Conservation (phyloP, 441 rosid genomes). For the Isatis lusitanica region DNA sequence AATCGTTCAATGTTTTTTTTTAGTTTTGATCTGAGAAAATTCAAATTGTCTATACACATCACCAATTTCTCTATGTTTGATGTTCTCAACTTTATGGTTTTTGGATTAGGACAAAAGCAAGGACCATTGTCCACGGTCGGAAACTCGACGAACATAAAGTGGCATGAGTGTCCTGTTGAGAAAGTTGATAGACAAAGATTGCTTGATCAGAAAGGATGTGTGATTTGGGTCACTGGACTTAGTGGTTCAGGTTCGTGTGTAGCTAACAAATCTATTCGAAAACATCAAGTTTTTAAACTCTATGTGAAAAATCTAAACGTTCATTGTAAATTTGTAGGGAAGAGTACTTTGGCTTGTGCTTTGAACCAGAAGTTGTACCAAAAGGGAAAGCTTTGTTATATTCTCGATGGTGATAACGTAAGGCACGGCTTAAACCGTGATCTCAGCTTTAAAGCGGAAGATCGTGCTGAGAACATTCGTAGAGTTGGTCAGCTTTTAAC, state of each 20-base stretch:
- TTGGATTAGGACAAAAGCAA: conserved; percentile 38
- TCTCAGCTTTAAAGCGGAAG: conserved; percentile 65
- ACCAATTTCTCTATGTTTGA: too few species aligned
- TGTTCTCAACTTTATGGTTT: neutral
- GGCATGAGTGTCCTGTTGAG: conserved; percentile 65
- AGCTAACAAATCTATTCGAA: neutral
- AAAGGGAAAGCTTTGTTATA: conserved; percentile 63
- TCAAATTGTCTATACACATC: neutral
- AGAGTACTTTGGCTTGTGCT: conserved; percentile 76
- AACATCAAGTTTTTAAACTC: neutral
- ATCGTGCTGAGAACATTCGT: conserved; percentile 69
- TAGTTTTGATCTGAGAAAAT: neutral
- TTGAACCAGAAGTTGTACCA: conserved; percentile 49
- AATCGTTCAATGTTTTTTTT: neutral
- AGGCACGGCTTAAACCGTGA: conserved; percentile 72
- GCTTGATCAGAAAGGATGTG: conserved; percentile 76
- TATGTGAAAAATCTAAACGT: conserved; percentile 1
- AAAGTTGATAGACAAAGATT: conserved; percentile 56
- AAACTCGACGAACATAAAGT: conserved; percentile 62
- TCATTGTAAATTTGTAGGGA: conserved; percentile 39
- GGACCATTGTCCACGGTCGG: conserved; percentile 51
- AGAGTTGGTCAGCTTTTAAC: conserved; percentile 50
- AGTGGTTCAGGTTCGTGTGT: conserved; percentile 75
- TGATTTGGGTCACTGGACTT: conserved; percentile 77
- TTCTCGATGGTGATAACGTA: conserved; percentile 77